Conservation (phyloP, 2,329 filamentous ascomycete genomes). For the Dothideomycetes sp. region DNA sequence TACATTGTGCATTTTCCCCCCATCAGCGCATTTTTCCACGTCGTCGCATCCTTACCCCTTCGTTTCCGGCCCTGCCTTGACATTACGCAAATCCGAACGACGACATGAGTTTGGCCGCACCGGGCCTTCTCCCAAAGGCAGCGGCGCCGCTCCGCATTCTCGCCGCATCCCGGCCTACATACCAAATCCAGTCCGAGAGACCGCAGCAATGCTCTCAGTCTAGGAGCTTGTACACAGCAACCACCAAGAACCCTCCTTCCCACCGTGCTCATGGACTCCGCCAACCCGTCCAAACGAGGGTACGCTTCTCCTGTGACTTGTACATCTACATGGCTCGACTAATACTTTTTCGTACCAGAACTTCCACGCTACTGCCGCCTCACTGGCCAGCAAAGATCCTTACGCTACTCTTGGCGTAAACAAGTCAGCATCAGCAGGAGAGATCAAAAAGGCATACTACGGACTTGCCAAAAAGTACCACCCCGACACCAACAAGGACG, state of each 20-base stretch:
- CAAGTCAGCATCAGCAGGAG: slow-evolving; percentile 68
- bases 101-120: slow-evolving; percentile 29
- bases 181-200: slow-evolving; percentile 19
- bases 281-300: slow-evolving; percentile 14
- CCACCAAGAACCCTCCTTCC: slow-evolving; percentile 1
- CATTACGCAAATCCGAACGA: too few species aligned
- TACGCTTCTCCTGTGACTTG: slow-evolving; percentile 15
- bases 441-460: slow-evolving; percentile 99
- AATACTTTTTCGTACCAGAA: slow-evolving; percentile 29
- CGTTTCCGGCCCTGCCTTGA: too few species aligned
- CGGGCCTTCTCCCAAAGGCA: slow-evolving; percentile 26
- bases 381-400: slow-evolving; percentile 58
- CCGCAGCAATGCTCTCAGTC: slow-evolving; percentile 11
- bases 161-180: slow-evolving; percentile 23
- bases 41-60: too few species aligned
- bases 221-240: slow-evolving; percentile 10
- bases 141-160: slow-evolving; percentile 27
- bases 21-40: too few species aligned
- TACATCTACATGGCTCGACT: slow-evolving; percentile 13
- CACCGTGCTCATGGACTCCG: slow-evolving; percentile 7
- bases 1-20: too few species aligned
- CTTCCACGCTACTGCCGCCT: slow-evolving; percentile 52
- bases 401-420: slow-evolving; percentile 79
- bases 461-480: slow-evolving; percentile 95
- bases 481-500: slow-evolving; percentile 94